Evolutionary conservation across 805 yeast genomes (phyloP).

Genomic region (Candida jianshihensis): DNA sequence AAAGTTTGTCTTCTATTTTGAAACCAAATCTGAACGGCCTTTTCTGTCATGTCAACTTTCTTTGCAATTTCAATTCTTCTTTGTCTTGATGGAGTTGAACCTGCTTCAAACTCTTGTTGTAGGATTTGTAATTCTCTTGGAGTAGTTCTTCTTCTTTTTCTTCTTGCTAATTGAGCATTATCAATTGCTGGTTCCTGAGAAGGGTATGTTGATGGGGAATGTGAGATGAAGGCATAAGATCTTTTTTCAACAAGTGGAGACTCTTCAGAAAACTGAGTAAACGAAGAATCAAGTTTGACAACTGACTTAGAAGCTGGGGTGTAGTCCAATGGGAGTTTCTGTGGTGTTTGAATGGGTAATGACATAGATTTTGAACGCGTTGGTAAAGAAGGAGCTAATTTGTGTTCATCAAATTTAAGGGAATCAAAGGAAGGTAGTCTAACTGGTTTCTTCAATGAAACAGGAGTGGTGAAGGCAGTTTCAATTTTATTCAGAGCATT

Average conservation of each 20-base stretch:
- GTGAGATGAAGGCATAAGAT: conserved; percentile 83
- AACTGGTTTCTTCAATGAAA: conserved; percentile 16
- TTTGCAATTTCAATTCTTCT: conserved; percentile 74
- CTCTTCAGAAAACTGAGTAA: conserved; percentile 1
- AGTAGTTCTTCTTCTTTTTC: conserved; percentile 92
- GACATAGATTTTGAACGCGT: conserved; percentile 6
- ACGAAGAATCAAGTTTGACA: no score
- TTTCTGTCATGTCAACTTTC: conserved; percentile 88
- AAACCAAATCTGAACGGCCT: conserved; percentile 98
- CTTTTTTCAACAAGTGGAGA: conserved; percentile 26
- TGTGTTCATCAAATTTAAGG: conserved; percentile 11
- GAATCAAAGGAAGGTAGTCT: conserved; percentile 23
- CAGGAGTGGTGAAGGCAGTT: background rate
- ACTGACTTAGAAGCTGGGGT: no score
- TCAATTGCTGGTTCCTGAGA: conserved; percentile 78
- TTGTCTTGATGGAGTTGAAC: conserved; percentile 75
- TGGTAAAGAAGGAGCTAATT: background rate
- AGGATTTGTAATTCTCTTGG: conserved; percentile 78
- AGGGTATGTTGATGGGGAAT: conserved; percentile 85
- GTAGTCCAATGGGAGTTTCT: no score
- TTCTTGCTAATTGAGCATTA: conserved; percentile 86
- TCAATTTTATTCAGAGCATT: no score
- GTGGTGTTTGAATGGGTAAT: no score
- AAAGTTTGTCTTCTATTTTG: conserved; percentile 89
- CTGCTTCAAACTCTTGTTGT: conserved; percentile 68